Evolutionary conservation across 176 grass and related monocot species (phyloP).

Genomic region (Oryza brachyantha): DNA sequence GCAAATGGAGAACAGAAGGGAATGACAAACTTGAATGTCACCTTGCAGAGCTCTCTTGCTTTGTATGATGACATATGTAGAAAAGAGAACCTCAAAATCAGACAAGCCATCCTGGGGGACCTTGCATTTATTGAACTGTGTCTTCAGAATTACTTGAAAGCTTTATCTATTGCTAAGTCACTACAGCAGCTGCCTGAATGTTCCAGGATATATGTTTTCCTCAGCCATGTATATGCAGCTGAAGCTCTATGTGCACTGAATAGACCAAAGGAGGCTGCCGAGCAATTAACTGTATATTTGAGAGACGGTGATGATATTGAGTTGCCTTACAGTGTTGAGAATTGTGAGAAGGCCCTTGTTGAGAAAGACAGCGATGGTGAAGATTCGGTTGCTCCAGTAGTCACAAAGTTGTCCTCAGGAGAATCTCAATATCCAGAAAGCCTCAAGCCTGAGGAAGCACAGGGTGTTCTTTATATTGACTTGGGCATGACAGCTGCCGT

Average conservation of each 20-base stretch:
- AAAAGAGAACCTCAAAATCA: conserved; percentile 66
- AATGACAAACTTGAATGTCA: conserved; percentile 41
- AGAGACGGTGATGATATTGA: conserved; percentile 48
- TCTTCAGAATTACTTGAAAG: conserved; percentile 67
- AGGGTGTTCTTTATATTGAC: conserved; percentile 58
- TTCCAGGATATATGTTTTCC: conserved; percentile 63
- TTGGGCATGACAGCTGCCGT: conserved; percentile 56
- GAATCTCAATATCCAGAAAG: conserved; percentile 23
- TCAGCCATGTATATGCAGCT: conserved; percentile 72
- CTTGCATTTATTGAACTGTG: conserved; percentile 76
- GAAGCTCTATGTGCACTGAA: conserved; percentile 75
- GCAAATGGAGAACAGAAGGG: conserved; percentile 60
- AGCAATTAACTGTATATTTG: conserved; percentile 65
- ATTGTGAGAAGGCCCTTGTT: conserved; percentile 44
- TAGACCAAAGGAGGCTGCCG: conserved; percentile 57
- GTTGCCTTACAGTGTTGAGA: conserved; percentile 64
- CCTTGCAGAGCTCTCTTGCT: conserved; percentile 55
- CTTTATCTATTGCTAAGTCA: conserved; percentile 50
- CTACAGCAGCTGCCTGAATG: conserved; percentile 57
- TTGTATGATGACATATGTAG: conserved; percentile 55
- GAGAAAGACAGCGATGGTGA: conserved; percentile 71
- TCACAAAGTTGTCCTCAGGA: conserved; percentile 37
- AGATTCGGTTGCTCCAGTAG: conserved; percentile 33
- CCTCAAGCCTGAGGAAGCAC: conserved; percentile 61
- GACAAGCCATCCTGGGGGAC: conserved; percentile 59